Evolutionary conservation across 2,329 filamentous ascomycete species (phyloP).

Genomic region (Tolypocladium paradoxum): DNA sequence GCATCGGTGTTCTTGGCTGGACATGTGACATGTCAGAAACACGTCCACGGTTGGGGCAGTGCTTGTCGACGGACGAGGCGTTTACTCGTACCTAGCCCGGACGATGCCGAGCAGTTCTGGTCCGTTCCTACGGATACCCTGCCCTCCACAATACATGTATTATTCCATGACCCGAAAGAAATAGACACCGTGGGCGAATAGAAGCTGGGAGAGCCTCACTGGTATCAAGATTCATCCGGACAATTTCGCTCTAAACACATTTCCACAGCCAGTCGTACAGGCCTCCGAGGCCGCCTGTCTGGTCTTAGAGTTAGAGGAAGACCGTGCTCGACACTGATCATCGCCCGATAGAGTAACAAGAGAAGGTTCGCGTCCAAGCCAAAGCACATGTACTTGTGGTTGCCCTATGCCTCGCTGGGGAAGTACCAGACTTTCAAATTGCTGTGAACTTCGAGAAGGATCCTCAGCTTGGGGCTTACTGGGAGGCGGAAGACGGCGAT

Average conservation of each 20-base stretch:
- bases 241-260: no score
- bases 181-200: no score
- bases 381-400: neutral
- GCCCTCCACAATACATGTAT: no score
- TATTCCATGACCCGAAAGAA: no score
- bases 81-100: neutral
- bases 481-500: no score
- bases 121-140: neutral
- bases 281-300: neutral
- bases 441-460: slow-evolving; percentile 7
- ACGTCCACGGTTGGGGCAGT: neutral
- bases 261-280: neutral
- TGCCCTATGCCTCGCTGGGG: neutral
- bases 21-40: neutral
- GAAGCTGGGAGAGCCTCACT: no score
- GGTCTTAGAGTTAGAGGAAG: neutral
- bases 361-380: neutral
- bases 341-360: neutral
- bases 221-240: no score
- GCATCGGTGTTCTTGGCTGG: neutral
- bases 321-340: neutral
- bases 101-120: neutral
- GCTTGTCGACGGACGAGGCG: neutral
- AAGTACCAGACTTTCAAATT: neutral
- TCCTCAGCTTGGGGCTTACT: no score